Evolutionary conservation across 1,284 basidiomycete species (phyloP), one percentile per base, ranked within the genome.

Genomic region (Leccinum subspadiceum): DNA sequence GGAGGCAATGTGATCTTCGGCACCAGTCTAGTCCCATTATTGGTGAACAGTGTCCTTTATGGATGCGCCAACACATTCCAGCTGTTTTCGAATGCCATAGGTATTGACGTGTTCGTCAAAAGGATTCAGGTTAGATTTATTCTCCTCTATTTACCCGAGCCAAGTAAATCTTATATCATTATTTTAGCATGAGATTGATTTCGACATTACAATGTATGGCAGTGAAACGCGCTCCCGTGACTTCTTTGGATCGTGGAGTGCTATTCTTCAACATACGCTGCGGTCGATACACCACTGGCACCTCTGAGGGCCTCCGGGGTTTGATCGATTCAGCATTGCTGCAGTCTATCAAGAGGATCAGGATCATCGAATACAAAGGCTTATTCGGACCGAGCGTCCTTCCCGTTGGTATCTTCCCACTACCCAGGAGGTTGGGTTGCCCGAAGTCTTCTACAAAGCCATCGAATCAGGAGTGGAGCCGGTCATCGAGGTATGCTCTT

Each of bases 371-470:
- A 24, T 24, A 24, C 22, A 24, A 24, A 24, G 22, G 22, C 22
- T 24, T 24, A 24, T 24, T 24, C 22, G 22, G 22, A 24, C 22
- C 22, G 22, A 24, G 22, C 22, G 22, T 24, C 22, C 22, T 24
- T 24, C 22, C 22, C 22, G 22, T 24, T 24, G 22, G 22, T 24
- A 24, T 55, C 80, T 99, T 59, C 79, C 86, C 1, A 91, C 96
- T 56, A 89, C 99, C 39, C 97, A 99, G 75, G 97, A 99, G 75
- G 84, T 88, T 53, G 87, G 90, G 26, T 76, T 99, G 2, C 97
- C 97, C 1, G 93, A 96, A 69, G 84, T 88, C 0, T 93, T 99
- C 66, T 97, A 96, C 74, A 83, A 84, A 60, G 84, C 90, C 5
- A 85, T 99, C 56, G 94, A 96, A 75, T 79, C 81, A 39, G 90